These are phyloP conservation scores for Nothophaeocryptopus gaeumannii DNA, from an alignment of 2,329 filamentous ascomycete species.

Conservation along the genomic window DNA sequence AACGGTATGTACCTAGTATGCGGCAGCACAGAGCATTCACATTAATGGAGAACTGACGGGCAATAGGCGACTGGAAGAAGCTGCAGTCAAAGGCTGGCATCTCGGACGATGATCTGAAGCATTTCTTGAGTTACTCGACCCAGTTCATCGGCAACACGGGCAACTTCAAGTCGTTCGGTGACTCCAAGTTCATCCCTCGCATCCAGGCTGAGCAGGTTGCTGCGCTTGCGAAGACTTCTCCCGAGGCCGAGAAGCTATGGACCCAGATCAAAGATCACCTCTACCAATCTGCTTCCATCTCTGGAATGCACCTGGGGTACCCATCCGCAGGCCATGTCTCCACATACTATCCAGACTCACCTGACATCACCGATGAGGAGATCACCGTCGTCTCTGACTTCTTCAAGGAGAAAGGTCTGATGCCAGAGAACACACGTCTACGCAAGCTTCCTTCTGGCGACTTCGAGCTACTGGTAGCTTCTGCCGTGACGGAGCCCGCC, in stretches of 20 bases:
- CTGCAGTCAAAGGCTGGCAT: slow-evolving; percentile 44
- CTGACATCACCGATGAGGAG: slow-evolving; percentile 48
- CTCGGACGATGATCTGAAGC: slow-evolving; percentile 39
- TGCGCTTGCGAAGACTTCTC: slow-evolving; percentile 43
- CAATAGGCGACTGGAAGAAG: slow-evolving; percentile 48
- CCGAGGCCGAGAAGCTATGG: slow-evolving; percentile 41
- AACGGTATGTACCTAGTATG: slow-evolving; percentile 27
- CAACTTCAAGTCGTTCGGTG: slow-evolving; percentile 26
- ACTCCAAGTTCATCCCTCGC: slow-evolving; percentile 53
- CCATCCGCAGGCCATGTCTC: slow-evolving; percentile 49
- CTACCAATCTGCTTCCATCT: slow-evolving; percentile 43
- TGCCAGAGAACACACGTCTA: slow-evolving; percentile 52
- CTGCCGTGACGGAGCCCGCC: slow-evolving; percentile 41
- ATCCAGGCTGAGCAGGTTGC: slow-evolving; percentile 43
- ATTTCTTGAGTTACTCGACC: slow-evolving; percentile 44
- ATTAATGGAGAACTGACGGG: slow-evolving; percentile 8
- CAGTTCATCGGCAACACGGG: slow-evolving; percentile 55
- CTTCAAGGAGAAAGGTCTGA: slow-evolving; percentile 45
- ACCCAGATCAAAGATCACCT: slow-evolving; percentile 45
- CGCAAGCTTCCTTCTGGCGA: slow-evolving; percentile 43
- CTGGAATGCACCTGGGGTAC: slow-evolving; percentile 49
- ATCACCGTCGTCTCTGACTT: slow-evolving; percentile 48
- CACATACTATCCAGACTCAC: slow-evolving; percentile 51
- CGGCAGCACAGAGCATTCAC: neutral
- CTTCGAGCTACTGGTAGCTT: slow-evolving; percentile 51